Evolutionary conservation across 148 eudicot species (phyloP).

Genomic region (Silene uniflora): DNA sequence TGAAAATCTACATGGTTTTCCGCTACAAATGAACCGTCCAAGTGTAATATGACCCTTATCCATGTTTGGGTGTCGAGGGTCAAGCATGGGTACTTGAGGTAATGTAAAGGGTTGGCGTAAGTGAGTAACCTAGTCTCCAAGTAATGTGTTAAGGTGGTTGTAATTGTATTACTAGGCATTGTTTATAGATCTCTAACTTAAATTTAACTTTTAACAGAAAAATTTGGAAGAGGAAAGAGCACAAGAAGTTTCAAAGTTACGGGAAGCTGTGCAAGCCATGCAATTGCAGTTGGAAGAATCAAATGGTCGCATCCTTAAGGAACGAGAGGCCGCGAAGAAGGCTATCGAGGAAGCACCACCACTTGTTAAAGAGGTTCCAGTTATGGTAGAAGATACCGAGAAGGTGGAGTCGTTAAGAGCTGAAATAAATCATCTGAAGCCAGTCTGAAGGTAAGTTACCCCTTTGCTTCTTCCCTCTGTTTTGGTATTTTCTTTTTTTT

Average conservation of each 20-base stretch:
- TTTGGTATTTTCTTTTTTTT: too few relatives aligned
- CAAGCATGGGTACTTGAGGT: not conserved
- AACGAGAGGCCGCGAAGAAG: slow-evolving; percentile 76
- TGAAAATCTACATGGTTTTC: not conserved
- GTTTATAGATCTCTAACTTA: slow-evolving; percentile 5
- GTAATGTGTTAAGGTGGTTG: not conserved
- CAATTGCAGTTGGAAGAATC: slow-evolving; percentile 75
- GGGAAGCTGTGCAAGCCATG: slow-evolving; percentile 70
- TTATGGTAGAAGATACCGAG: slow-evolving; percentile 80
- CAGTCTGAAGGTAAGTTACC: slow-evolving; percentile 59
- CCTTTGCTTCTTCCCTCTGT: too few relatives aligned
- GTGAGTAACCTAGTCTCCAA: not conserved
- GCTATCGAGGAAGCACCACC: slow-evolving; percentile 97
- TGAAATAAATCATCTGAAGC: slow-evolving; percentile 71
- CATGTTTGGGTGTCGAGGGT: not conserved
- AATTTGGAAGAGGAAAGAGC: slow-evolving; percentile 91
- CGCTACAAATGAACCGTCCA: not conserved
- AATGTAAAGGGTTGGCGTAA: not conserved
- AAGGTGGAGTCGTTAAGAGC: slow-evolving; percentile 73
- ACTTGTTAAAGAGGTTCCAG: slow-evolving; percentile 84
- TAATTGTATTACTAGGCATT: not conserved
- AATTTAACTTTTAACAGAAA: slow-evolving; percentile 41
- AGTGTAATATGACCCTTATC: not conserved
- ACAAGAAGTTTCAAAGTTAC: slow-evolving; percentile 76
- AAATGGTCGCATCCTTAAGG: slow-evolving; percentile 58